Evolutionary conservation across 129 eudicot genomes (phyloP).

Genomic region (Apium graveolens): DNA sequence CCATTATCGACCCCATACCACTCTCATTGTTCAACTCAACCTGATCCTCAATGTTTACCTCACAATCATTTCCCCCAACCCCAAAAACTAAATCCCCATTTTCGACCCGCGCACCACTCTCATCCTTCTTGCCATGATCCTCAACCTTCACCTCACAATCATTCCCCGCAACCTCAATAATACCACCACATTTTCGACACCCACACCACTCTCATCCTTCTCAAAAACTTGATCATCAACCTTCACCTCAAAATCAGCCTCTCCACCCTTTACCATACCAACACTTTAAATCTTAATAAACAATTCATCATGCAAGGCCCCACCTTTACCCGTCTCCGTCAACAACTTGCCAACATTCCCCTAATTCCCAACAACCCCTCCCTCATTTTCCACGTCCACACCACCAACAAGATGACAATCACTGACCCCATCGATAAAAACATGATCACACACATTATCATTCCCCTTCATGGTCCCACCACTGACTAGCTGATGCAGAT

Average conservation of each 20-base stretch:
- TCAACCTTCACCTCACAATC: not conserved
- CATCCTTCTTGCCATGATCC: not conserved
- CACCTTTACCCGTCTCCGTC: no score
- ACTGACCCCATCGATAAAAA: no score
- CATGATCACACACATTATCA: no score
- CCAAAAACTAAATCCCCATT: slow-evolving; percentile 19
- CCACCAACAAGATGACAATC: no score
- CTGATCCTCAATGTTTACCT: slow-evolving; percentile 19
- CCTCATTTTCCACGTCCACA: no score
- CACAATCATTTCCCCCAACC: slow-evolving; percentile 11
- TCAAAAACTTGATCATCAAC: slow-evolving; percentile 14
- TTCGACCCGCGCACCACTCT: slow-evolving; percentile 3
- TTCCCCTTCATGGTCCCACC: no score
- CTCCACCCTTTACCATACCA: no score
- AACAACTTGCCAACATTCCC: no score
- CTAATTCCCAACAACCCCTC: no score
- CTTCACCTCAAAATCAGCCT: slow-evolving; percentile 11
- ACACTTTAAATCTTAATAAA: no score
- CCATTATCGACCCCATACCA: not conserved
- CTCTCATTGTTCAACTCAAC: slow-evolving; percentile 3
- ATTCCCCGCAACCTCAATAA: not conserved
- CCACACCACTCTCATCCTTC: not conserved
- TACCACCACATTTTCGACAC: not conserved
- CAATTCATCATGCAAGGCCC: no score
- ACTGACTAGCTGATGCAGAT: no score